Conservation (phyloP, 331 rosid species). For the Quercus tomentella region DNA sequence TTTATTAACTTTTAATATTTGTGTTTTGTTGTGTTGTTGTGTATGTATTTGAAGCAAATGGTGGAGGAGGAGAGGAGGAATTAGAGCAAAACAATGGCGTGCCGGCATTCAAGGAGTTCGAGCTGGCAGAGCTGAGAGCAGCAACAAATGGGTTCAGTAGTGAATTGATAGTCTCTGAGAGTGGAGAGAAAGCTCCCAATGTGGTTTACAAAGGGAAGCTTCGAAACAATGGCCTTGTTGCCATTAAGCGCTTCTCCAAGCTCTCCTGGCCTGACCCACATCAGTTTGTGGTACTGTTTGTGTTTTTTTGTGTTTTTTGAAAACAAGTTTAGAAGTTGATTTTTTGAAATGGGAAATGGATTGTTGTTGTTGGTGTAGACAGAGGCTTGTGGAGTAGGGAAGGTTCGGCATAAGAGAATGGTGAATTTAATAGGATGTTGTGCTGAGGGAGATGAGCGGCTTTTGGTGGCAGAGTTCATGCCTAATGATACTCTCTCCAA, state of each 20-base stretch:
- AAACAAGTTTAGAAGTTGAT: not conserved
- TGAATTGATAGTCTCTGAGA: constrained; percentile 64
- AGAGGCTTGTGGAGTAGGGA: constrained; percentile 74
- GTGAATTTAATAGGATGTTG: constrained; percentile 78
- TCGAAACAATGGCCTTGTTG: constrained; percentile 55
- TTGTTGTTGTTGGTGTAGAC: constrained; percentile 29
- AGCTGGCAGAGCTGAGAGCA: constrained; percentile 53
- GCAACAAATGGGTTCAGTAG: constrained; percentile 70
- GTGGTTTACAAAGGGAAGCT: constrained; percentile 73
- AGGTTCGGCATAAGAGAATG: constrained; percentile 63
- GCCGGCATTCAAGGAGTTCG: constrained; percentile 52
- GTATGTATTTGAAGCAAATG: constrained; percentile 39
- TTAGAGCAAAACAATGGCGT: constrained; percentile 39
- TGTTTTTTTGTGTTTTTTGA: not conserved
- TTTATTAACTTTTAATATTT: no score
- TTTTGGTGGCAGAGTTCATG: constrained; percentile 77
- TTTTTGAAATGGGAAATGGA: no score
- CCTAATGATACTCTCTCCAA: constrained; percentile 73
- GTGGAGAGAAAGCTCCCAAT: constrained; percentile 86
- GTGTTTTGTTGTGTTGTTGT: not conserved
- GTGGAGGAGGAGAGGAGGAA: constrained; percentile 28
- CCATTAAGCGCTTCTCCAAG: constrained; percentile 72
- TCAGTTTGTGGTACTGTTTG: constrained; percentile 54
- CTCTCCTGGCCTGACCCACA: constrained; percentile 83
- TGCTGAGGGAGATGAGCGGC: constrained; percentile 75